Base-by-base conservation (phyloP, 2,329 filamentous ascomycete species). In the Colletotrichum tofieldiae region DNA sequence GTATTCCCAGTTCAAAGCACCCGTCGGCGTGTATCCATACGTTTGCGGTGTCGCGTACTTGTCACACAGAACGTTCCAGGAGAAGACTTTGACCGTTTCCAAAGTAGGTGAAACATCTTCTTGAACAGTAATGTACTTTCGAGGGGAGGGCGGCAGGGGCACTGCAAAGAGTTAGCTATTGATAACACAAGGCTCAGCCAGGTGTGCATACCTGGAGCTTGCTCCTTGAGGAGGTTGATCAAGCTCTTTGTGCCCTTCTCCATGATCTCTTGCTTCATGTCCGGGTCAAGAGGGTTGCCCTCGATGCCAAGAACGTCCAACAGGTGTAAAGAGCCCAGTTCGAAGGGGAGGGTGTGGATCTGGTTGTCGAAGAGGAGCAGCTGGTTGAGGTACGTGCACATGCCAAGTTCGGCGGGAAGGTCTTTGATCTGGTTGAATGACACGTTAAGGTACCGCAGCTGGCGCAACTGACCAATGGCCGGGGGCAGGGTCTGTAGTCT, bases 51-150 rank as follows among this genome's bases (percentile, higher is more conserved):
- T 98, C 5, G 95, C 95, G 77, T 96, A 97, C 78, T 95, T 94
- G 82, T 98, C 95, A 83, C 96, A 98, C 14, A 99, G 89, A 58
- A 96, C 97, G 81, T 99, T 99, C 91, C 96, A 98, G 29, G 94
- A 97, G 73, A 98, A 87, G 11, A 97, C 92, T 69, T 93, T 94
- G 80, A 98, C 91, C 65, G 91, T 92, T 78, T 98, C 90, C 74
- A 90, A 82, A 65, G 79, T 86, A 1, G 87, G 77, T 81, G 84
- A 87, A 67, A 87, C 86, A 74, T 93, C 92, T 81, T 91, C 90
- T 76, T 91, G 92, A 32, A 98, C 89, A n/a, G 93, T 88, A 72
- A 98, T 90, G 83, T 92, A 92, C 77, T 93, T 91, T 77, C 96
- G 91, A 59, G 93, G 90, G 39, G 88, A 86, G 1, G 96, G 96